Evolutionary conservation across 106 monocot genomes (phyloP).

Genomic region (Acorus calamus): DNA sequence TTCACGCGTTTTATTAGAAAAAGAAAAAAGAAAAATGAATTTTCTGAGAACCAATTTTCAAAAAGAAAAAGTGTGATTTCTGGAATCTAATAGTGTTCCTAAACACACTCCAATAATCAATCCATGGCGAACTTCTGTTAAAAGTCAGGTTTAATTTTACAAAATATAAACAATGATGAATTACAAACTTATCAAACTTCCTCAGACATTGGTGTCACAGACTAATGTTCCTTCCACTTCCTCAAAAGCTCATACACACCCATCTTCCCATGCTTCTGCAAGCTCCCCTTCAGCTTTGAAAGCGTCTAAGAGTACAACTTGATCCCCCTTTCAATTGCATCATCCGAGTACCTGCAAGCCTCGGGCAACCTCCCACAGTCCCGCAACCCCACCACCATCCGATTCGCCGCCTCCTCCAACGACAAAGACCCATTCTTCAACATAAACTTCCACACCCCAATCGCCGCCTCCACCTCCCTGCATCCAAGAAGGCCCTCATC

Average conservation of each 20-base stretch:
- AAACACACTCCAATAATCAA: no score
- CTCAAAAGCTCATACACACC: slow-evolving; percentile 35
- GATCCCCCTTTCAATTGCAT: slow-evolving; percentile 64
- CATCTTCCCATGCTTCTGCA: slow-evolving; percentile 37
- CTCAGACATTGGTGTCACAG: no score
- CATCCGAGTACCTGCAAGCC: slow-evolving; percentile 69
- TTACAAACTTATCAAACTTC: no score
- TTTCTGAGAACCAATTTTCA: no score
- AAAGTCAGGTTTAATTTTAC: no score
- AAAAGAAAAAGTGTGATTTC: no score
- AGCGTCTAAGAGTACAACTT: slow-evolving; percentile 57
- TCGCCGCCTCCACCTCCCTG: slow-evolving; percentile 21
- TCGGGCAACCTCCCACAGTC: slow-evolving; percentile 42
- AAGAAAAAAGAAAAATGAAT: no score
- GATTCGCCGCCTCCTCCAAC: slow-evolving; percentile 53
- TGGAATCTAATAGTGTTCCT: no score
- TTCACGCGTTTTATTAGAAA: no score
- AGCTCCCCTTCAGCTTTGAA: slow-evolving; percentile 43
- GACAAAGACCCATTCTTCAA: slow-evolving; percentile 18
- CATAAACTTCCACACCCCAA: slow-evolving; percentile 63
- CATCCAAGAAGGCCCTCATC: slow-evolving; percentile 33
- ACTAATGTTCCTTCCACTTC: slow-evolving; percentile 63
- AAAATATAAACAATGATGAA: no score
- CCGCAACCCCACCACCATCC: slow-evolving; percentile 22
- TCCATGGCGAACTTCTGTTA: no score